Evolutionary conservation across 73 alveolate genomes (phyloP).

Genomic region (Tetrahymena borealis): DNA sequence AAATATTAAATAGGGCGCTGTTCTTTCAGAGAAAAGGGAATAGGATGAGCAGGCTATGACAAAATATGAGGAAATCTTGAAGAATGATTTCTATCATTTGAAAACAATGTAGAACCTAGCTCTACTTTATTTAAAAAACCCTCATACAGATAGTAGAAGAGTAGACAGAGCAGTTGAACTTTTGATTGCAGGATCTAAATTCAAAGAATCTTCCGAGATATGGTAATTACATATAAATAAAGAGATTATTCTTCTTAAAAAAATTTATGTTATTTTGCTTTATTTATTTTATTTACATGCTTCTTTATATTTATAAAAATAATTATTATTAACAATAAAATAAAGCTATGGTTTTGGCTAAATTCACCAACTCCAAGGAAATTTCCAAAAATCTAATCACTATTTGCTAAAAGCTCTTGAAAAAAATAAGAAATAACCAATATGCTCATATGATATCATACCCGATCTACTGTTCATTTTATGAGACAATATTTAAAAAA

Average conservation of each 20-base stretch:
- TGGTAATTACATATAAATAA: too few relatives aligned
- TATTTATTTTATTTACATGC: not conserved
- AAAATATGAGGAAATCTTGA: not conserved
- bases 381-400: not conserved
- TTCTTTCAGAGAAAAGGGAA: not conserved
- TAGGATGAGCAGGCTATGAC: not conserved
- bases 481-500: not conserved
- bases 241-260: too few relatives aligned
- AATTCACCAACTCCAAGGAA: not conserved
- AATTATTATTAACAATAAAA: not conserved
- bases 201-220: not conserved
- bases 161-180: not conserved
- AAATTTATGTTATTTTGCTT: too few relatives aligned
- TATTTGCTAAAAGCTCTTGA: not conserved
- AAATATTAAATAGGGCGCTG: not conserved
- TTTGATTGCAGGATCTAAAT: not conserved
- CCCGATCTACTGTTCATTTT: not conserved
- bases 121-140: not conserved
- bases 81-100: not conserved
- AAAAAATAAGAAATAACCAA: not conserved
- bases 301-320: not conserved
- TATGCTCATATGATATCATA: not conserved
- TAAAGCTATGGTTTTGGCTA: not conserved
- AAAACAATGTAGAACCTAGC: not conserved
- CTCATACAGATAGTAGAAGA: not conserved